Evolutionary conservation across 78 protist species (phyloP).

Genomic region (Dictyostelium discoideum): dicty_2.7 NC_007091.3:446501-447000

Average conservation of each 20-base stretch:
- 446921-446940: neutral
- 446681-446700: neutral
- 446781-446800: no score
- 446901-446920: neutral
- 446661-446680: conserved; percentile 4
- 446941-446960: no score
- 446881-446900: no score
- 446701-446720: no score
- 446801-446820: no score
- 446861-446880: no score
- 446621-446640: conserved; percentile 58
- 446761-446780: no score
- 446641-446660: conserved; percentile 6
- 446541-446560: conserved; percentile 82
- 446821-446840: no score
- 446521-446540: conserved; percentile 79
- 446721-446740: no score
- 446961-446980: neutral
- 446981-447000: neutral
- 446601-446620: conserved; percentile 78
- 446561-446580: conserved; percentile 57
- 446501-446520: conserved; percentile 60
- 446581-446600: conserved; percentile 64
- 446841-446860: no score
- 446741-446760: no score